A percentile compares a stretch with the other conserved stretches of the same genome.
These are phyloP conservation scores for Asterella californica DNA, from an alignment of 225 moss, liverwort and hornwort genomes.

Conservation along the genomic window DNA sequence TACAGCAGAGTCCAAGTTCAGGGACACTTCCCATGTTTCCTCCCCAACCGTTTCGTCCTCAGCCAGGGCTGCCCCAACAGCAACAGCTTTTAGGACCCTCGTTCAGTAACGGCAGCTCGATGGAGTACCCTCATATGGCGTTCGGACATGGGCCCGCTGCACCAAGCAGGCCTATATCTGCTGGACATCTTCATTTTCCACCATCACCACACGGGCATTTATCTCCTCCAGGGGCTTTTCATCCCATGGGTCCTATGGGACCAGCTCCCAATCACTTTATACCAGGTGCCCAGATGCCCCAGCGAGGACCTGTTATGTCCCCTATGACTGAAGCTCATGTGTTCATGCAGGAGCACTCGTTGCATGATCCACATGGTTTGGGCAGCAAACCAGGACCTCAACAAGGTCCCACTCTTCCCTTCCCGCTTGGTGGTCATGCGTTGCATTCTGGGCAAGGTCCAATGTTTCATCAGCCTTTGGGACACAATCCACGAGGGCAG, in stretches of 20 bases:
- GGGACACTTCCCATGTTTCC: conserved; percentile 31
- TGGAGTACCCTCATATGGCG: conserved; percentile 42
- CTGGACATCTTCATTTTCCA: conserved; percentile 38
- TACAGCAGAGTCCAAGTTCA: conserved; percentile 39
- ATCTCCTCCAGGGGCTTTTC: conserved; percentile 42
- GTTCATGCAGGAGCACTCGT: conserved; percentile 39
- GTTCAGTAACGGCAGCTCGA: conserved; percentile 34
- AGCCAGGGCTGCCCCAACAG: conserved; percentile 44
- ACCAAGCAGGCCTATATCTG: conserved; percentile 32
- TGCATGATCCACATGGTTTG: conserved; percentile 43
- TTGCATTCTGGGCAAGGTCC: conserved; percentile 43
- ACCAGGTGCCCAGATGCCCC: conserved; percentile 36
- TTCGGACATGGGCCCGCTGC: conserved; percentile 39
- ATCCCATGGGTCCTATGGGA: conserved; percentile 41
- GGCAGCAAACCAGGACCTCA: conserved; percentile 37
- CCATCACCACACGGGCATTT: conserved; percentile 40
- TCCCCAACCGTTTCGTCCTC: conserved; percentile 44
- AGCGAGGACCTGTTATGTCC: conserved; percentile 37
- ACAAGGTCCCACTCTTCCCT: conserved; percentile 30
- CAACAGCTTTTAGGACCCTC: conserved; percentile 32
- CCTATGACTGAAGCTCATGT: conserved; percentile 42
- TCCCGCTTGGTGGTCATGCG: conserved; percentile 42
- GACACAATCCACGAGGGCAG: conserved; percentile 41
- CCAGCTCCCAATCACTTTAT: conserved; percentile 36
- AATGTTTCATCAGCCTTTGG: conserved; percentile 46